Conservation (phyloP, 805 yeast genomes). For the Metschnikowia lochheadii region DNA sequence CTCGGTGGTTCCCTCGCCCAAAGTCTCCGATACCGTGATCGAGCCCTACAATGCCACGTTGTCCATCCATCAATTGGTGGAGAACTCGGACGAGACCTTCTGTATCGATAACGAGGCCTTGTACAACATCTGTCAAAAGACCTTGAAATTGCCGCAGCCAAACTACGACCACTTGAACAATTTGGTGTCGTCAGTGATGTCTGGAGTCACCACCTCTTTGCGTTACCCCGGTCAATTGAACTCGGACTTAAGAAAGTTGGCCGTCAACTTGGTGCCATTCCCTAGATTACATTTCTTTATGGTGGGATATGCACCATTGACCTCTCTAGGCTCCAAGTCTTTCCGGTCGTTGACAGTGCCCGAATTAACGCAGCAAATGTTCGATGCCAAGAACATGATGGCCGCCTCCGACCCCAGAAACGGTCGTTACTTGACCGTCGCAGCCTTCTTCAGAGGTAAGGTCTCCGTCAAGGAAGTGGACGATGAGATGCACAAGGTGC, state of each 20-base stretch:
- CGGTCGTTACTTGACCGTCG: slow-evolving; percentile 89
- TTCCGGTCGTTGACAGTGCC: slow-evolving; percentile 85
- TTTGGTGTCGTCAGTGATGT: slow-evolving; percentile 87
- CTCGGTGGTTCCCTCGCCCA: slow-evolving; percentile 89
- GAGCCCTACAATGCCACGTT: slow-evolving; percentile 94
- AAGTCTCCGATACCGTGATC: slow-evolving; percentile 87
- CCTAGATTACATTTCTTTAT: slow-evolving; percentile 93
- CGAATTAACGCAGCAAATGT: slow-evolving; percentile 90
- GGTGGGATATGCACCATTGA: slow-evolving; percentile 92
- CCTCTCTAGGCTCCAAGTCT: slow-evolving; percentile 73
- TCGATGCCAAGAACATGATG: slow-evolving; percentile 92
- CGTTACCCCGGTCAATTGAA: slow-evolving; percentile 95
- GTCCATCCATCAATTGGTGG: slow-evolving; percentile 87
- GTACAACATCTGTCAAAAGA: slow-evolving; percentile 82
- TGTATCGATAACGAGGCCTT: slow-evolving; percentile 94
- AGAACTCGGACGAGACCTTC: slow-evolving; percentile 88
- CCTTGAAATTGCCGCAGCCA: slow-evolving; percentile 78
- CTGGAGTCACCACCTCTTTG: slow-evolving; percentile 90
- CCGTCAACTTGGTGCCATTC: slow-evolving; percentile 92
- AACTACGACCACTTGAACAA: slow-evolving; percentile 73
- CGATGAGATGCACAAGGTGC: slow-evolving; percentile 85
- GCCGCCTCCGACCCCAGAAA: slow-evolving; percentile 89
- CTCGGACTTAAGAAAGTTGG: slow-evolving; percentile 87
- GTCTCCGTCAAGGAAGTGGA: slow-evolving; percentile 91
- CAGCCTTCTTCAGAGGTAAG: slow-evolving; percentile 91